Percentiles rank a stretch among this genome's conserved stretches.
phyloP scores from a whole-genome alignment of 2,329 filamentous ascomycete species.

The Fusarium sp. region DNA sequence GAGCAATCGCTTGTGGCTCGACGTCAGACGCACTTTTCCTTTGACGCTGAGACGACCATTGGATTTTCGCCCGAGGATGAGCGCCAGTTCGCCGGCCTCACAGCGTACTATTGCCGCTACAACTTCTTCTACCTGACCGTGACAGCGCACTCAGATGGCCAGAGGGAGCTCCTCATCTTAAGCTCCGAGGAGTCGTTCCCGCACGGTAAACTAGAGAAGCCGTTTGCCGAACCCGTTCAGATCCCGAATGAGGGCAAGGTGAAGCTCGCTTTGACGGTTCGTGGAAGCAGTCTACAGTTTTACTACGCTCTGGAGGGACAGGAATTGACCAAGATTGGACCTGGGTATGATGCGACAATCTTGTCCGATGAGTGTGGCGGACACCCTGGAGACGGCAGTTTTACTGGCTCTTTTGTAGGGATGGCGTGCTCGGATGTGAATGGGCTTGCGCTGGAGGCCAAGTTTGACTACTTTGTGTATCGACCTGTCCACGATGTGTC shows the following conservation, averaged over 20 bases:
- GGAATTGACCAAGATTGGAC: conserved; percentile 65
- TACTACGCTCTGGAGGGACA: conserved; percentile 66
- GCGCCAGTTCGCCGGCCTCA: conserved; percentile 73
- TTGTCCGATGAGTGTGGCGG: conserved; percentile 75
- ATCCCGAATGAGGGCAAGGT: conserved; percentile 71
- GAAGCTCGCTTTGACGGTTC: conserved; percentile 65
- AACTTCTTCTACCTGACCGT: conserved; percentile 77
- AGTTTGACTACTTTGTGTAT: conserved; percentile 69
- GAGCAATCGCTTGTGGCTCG: conserved; percentile 70
- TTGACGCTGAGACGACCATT: conserved; percentile 71
- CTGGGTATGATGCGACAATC: conserved; percentile 71
- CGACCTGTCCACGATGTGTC: conserved; percentile 62
- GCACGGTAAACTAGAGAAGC: conserved; percentile 62
- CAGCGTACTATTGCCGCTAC: conserved; percentile 74
- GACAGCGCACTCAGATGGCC: conserved; percentile 68
- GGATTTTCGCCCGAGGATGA: conserved; percentile 70
- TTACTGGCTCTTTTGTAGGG: conserved; percentile 74
- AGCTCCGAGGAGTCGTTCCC: conserved; percentile 71
- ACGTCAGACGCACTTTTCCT: conserved; percentile 72
- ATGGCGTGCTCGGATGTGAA: conserved; percentile 71
- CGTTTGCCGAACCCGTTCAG: conserved; percentile 60
- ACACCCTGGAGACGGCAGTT: conserved; percentile 73
- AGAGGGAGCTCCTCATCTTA: conserved; percentile 71
- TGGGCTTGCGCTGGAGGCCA: conserved; percentile 62
- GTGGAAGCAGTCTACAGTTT: conserved; percentile 69